Evolutionary conservation across 2,329 filamentous ascomycete species (phyloP).

Genomic region (Purpureocillium lavendulum): DNA sequence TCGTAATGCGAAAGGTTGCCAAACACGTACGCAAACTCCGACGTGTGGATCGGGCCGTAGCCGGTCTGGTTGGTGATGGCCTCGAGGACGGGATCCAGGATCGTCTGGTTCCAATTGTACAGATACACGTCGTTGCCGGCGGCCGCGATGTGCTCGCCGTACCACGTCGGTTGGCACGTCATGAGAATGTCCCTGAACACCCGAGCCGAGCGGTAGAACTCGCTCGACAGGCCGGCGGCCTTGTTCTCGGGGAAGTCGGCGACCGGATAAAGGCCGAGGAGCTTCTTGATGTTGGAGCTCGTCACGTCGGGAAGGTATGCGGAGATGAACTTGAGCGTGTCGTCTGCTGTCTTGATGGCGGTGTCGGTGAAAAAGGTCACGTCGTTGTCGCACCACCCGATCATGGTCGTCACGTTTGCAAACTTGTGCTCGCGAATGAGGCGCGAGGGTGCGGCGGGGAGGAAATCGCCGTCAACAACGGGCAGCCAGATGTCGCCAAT

Average conservation of each 20-base stretch:
- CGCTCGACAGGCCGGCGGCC: slow-evolving; percentile 28
- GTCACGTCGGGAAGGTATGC: slow-evolving; percentile 28
- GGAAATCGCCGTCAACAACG: slow-evolving; percentile 31
- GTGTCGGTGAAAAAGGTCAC: slow-evolving; percentile 31
- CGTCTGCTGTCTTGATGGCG: slow-evolving; percentile 26
- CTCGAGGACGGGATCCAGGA: slow-evolving; percentile 35
- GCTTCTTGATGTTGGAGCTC: slow-evolving; percentile 21
- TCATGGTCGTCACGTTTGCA: slow-evolving; percentile 54
- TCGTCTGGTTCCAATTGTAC: slow-evolving; percentile 45
- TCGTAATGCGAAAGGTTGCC: slow-evolving; percentile 37
- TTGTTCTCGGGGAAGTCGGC: slow-evolving; percentile 32
- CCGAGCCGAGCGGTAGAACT: slow-evolving; percentile 41
- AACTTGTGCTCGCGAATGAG: slow-evolving; percentile 50
- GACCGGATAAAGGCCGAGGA: slow-evolving; percentile 42
- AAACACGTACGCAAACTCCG: slow-evolving; percentile 45
- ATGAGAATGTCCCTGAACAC: slow-evolving; percentile 44
- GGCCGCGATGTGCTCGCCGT: slow-evolving; percentile 27
- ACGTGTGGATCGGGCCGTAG: slow-evolving; percentile 39
- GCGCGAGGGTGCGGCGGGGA: slow-evolving; percentile 33
- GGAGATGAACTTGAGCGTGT: slow-evolving; percentile 30
- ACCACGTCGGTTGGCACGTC: slow-evolving; percentile 36
- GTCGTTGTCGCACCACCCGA: slow-evolving; percentile 43
- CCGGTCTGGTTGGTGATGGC: slow-evolving; percentile 23
- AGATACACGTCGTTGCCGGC: slow-evolving; percentile 34
- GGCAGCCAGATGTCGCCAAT: slow-evolving; percentile 44